Evolutionary conservation across 768 basidiomycete genomes (phyloP), one percentile per base, ranked within the genome.

Genomic region (Phaeotremella fagi): DNA sequence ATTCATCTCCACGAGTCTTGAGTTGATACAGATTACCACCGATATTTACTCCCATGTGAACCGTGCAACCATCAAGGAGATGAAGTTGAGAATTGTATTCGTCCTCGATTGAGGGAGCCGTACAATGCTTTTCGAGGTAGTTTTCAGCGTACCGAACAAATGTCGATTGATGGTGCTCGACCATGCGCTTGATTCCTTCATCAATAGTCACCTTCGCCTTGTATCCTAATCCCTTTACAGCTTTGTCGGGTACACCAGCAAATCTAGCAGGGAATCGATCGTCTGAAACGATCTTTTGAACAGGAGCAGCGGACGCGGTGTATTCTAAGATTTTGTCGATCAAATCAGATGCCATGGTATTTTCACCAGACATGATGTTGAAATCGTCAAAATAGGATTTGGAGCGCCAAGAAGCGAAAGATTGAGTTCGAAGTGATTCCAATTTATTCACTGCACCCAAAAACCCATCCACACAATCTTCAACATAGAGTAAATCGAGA

Each of bases 381-480:
- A 55, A 62, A n/a, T 44, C 51, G 20, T 61, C 66, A 38, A 64
- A 36, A 36, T 51, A 23, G 16, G 14, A 4, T 45, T 15, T 31
- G 4, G 20, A 23, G 7, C 38, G 12, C 38, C 38, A 41, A 41
- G 38, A 41, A 12, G 38, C 38, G 9, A 42, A 25, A 24, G 12
- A 12, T 24, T 16, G 47, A 4, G 27, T 28, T 18, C 41, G 12
- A 14, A 47, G 31, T 20, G 20, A 26, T 41, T 59, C 53, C 48
- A 71, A 51, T 20, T 48, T 50, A 22, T 60, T 53, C 22, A 64
- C 48, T 5, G 66, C 60, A 15, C 59, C 50, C 14, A 61, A 20
- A 36, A 71, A 60, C 11, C 62, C 64, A 46, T 64, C 52, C 28
- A 71, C 45, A 27, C 50, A 59, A 45, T 71, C 70, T 26, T 66